Conservation (phyloP, 2,329 filamentous ascomycete genomes). For the Zymoseptoria brevis region DNA sequence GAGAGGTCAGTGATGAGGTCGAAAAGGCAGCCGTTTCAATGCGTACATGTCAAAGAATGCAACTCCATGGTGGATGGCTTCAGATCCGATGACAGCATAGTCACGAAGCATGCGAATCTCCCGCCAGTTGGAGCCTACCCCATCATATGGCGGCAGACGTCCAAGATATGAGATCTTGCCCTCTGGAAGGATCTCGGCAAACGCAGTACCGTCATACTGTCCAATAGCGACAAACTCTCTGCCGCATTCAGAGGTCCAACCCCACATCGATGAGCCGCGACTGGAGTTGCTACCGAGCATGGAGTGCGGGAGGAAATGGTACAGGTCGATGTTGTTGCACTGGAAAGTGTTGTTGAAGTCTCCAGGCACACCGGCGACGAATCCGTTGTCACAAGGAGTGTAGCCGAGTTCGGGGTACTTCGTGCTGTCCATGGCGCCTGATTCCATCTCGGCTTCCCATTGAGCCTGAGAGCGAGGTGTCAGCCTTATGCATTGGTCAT, state of each 20-base stretch:
- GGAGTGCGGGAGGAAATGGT: slow-evolving; percentile 49
- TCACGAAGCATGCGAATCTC: slow-evolving; percentile 42
- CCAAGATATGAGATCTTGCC: slow-evolving; percentile 48
- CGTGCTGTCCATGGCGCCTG: slow-evolving; percentile 31
- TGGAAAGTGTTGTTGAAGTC: slow-evolving; percentile 28
- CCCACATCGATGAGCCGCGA: slow-evolving; percentile 43
- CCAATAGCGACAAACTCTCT: slow-evolving; percentile 50
- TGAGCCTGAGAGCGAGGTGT: slow-evolving; percentile 12
- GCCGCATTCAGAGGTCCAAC: slow-evolving; percentile 45
- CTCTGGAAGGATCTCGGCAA: slow-evolving; percentile 44
- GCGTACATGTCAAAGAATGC: slow-evolving; percentile 53
- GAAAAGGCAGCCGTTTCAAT: not conserved
- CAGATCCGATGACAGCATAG: slow-evolving; percentile 37
- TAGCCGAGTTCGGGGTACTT: slow-evolving; percentile 34
- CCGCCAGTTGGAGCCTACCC: slow-evolving; percentile 41
- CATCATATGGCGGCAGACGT: slow-evolving; percentile 43
- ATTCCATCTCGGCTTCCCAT: slow-evolving; percentile 30
- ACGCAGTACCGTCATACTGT: slow-evolving; percentile 48
- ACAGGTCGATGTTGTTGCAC: slow-evolving; percentile 44
- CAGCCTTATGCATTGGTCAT: not conserved
- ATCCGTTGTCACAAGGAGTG: slow-evolving; percentile 16
- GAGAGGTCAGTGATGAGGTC: not conserved
- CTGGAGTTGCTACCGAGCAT: slow-evolving; percentile 42
- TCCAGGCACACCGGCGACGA: slow-evolving; percentile 13
- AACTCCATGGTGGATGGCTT: slow-evolving; percentile 47